Base-by-base conservation (phyloP, 1,284 basidiomycete genomes). In the Ustilago xerochloae region DNA sequence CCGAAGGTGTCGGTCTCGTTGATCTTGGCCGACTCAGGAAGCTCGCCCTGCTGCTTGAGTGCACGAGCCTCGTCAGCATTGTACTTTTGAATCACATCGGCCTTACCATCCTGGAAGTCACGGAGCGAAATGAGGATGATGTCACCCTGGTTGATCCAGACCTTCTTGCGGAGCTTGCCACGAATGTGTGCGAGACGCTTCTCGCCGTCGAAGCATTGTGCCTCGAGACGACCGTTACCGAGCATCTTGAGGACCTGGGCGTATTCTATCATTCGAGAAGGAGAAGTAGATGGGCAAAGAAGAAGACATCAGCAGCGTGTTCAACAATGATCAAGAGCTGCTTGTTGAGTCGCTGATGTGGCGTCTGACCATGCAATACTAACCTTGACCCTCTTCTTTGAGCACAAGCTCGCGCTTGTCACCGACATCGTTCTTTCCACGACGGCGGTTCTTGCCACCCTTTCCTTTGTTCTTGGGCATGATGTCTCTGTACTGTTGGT, bases 141-240 rank as follows among this genome's bases (percentile, higher is more conserved):
- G 84, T 99, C 97, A 79, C 97, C 97, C 81, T 95, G 93, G 85
- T 97, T 97, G 86, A 99, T 99, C 97, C 97, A 99, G 81, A 99
- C 95, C 91, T 99, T 99, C 87, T 99, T 99, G 84, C 97, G 88
- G 93, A 99, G 95, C 88, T 98, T 98, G 58, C 97, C 97, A 86
- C 97, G 90, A 84, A 99, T 99, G 85, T 99, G 97, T 26, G 94
- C 96, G 84, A 99, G 88, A 80, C 96, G 89, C 87, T 97, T 98
- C 88, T 97, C 94, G 53, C 97, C 96, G 86, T 99, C 97, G 84
- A 99, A 98, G 87, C 97, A 98, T 83, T 92, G 91, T 6, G 96
- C 96, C 87, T 98, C 96, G 68, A 99, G 87, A 49, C 96, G 91
- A 41, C 97, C 97, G 85, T 99, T 99, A 57, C 97, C 97, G 55